Evolutionary conservation across 148 eudicot genomes (phyloP).

Genomic region (Simmondsia chinensis): DNA sequence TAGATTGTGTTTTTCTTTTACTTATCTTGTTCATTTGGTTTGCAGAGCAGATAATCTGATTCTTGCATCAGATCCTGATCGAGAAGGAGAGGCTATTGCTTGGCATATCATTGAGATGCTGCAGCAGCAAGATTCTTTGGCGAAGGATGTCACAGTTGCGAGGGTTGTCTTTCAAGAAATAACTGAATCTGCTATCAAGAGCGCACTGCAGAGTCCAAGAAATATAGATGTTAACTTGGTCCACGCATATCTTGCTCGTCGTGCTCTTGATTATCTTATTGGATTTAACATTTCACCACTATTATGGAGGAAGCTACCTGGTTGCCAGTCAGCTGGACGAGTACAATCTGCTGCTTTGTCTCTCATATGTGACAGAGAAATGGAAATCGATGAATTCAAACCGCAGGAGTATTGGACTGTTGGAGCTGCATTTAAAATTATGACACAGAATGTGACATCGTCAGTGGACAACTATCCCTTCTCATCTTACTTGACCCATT

Average conservation of each 20-base stretch:
- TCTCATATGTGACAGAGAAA: conserved; percentile 80
- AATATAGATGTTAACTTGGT: conserved; percentile 79
- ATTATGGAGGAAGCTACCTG: conserved; percentile 90
- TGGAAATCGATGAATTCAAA: conserved; percentile 72
- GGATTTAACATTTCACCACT: conserved; percentile 95
- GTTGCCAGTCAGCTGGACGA: conserved; percentile 97
- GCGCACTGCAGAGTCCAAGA: conserved; percentile 68
- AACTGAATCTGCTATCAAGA: conserved; percentile 78
- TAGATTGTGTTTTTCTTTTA: conserved; percentile 9
- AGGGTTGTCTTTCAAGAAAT: conserved; percentile 93
- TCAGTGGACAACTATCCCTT: conserved; percentile 11
- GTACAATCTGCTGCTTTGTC: conserved; percentile 94
- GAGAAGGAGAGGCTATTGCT: conserved; percentile 98
- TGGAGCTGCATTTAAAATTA: conserved; percentile 42
- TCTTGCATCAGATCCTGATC: conserved; percentile 99
- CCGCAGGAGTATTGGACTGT: conserved; percentile 87
- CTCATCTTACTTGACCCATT: conserved; percentile 65
- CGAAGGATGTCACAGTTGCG: conserved; percentile 44
- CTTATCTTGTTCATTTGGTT: conserved; percentile 26
- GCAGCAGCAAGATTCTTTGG: conserved; percentile 75
- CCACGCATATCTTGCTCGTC: conserved; percentile 94
- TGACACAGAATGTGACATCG: conserved; percentile 14
- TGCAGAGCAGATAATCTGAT: conserved; percentile 90
- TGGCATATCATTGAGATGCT: conserved; percentile 97
- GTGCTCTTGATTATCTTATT: conserved; percentile 96